Conservation (phyloP, 805 yeast species). For the Wickerhamiella occidentalis region DNA sequence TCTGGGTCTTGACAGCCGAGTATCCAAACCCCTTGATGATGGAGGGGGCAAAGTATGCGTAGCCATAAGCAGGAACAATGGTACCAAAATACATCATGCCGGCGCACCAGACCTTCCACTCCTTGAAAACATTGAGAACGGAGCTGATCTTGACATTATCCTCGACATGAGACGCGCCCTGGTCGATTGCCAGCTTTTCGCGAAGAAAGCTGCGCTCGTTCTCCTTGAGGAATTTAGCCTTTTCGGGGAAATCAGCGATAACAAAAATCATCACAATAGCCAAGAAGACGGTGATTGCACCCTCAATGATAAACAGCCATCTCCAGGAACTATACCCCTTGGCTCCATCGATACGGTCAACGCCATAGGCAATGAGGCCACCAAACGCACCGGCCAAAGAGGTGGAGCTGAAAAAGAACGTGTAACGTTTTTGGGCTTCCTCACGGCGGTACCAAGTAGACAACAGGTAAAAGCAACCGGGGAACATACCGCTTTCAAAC, state of each 20-base stretch:
- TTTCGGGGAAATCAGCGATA: conserved; percentile 59
- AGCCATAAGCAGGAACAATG: conserved; percentile 60
- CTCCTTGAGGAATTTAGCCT: conserved; percentile 38
- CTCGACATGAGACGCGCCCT: conserved; percentile 39
- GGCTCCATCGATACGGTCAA: conserved; percentile 33
- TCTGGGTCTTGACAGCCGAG: conserved; percentile 62
- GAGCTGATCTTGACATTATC: conserved; percentile 37
- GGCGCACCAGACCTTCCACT: conserved; percentile 44
- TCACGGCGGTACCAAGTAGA: conserved; percentile 28
- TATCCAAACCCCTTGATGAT: conserved; percentile 51
- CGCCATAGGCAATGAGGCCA: conserved; percentile 30
- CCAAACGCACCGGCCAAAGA: conserved; percentile 30
- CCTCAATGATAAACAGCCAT: conserved; percentile 47
- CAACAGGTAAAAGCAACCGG: conserved; percentile 30
- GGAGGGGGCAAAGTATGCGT: conserved; percentile 61
- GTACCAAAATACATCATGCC: conserved; percentile 54
- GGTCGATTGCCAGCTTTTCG: conserved; percentile 46
- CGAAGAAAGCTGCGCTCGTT: conserved; percentile 43
- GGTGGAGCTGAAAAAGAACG: conserved; percentile 32
- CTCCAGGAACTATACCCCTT: conserved; percentile 40
- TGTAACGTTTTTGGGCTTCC: conserved; percentile 32
- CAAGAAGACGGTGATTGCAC: conserved; percentile 35
- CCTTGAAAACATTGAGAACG: conserved; percentile 42
- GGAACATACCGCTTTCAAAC: conserved; percentile 35
- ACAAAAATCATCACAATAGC: conserved; percentile 28